Percentiles rank a stretch among this genome's conserved stretches.
These are phyloP conservation scores for Aphanomyces stellatus DNA, from an alignment of 352 stramenopile species.

Conservation along the genomic window DNA sequence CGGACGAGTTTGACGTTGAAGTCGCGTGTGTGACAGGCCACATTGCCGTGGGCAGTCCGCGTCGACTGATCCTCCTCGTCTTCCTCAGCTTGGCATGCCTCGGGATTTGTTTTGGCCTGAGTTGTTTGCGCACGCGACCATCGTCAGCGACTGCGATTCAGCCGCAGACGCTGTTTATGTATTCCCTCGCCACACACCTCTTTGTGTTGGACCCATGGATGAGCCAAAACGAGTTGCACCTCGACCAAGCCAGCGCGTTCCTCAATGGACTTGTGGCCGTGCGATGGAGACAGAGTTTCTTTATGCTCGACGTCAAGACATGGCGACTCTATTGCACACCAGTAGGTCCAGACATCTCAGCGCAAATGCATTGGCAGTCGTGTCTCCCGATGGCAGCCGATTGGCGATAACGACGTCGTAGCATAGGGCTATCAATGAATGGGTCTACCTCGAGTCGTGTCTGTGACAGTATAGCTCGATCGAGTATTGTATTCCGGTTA, in stretches of 20 bases:
- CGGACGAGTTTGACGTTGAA: background rate
- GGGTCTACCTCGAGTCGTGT: no score
- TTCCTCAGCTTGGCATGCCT: background rate
- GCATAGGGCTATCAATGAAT: no score
- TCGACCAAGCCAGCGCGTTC: background rate
- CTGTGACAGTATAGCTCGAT: no score
- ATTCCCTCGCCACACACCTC: background rate
- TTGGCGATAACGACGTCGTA: no score
- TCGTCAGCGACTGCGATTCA: background rate
- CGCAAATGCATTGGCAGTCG: no score
- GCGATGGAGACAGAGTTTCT: no score
- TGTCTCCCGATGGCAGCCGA: no score
- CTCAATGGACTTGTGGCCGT: background rate
- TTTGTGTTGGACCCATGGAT: background rate
- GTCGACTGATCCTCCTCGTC: background rate
- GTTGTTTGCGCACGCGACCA: background rate
- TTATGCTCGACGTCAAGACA: background rate
- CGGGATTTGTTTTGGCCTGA: background rate
- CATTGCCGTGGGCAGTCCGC: background rate
- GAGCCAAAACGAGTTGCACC: background rate
- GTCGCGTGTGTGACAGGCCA: background rate
- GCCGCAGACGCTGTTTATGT: background rate
- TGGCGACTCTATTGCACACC: no score
- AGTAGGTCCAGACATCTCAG: no score
- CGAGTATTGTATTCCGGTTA: no score